Evolutionary conservation across 2,329 filamentous ascomycete genomes (phyloP), one percentile per base, ranked within the genome.

Genomic region (Simplicillium aogashimaense): DNA sequence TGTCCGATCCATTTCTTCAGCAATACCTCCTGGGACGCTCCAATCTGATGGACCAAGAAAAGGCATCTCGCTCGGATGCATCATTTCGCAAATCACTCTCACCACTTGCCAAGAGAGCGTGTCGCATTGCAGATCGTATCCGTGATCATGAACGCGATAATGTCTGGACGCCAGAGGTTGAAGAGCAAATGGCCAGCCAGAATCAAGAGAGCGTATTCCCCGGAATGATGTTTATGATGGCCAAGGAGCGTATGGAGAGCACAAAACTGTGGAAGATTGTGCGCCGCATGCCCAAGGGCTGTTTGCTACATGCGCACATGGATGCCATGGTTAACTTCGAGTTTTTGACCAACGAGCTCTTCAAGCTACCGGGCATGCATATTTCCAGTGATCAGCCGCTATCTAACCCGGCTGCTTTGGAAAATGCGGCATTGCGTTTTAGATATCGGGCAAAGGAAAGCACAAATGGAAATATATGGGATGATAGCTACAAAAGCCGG

Each of bases 191-290:
- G 3, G 79, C 81, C 3, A 72, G 75, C 47, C 64, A 76, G 41
- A 66, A 62, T n/a, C 59, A 78, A 50, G 72, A 77, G 45, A 76
- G 78, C 49, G 66, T 90, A 38, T 86, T 84, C 55, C 87, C 87
- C 1, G 89, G 89, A 10, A 94, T 95, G 83, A 92, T 94, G 84
- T 95, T 95, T 62, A 81, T 76, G 29, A 71, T 90, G 29, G 87
- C 87, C 50, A 90, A 88, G 60, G 75, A 80, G n/a, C 77, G 78
- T 30, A 94, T 95, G 78, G 86, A 94, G 61, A 70, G 71, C 50
- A 94, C 86, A 12, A 80, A 80, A 53, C 69, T 95, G 17, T 97
- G 87, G 87, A 73, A 78, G 47, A 92, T 95, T 50, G 74, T 95
- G 13, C 76, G 81, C 43, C 74, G 69, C 47, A 87, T 97, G 84